Conservation (phyloP, 805 yeast species). For the Sugiyamaella chiloensis region DNA sequence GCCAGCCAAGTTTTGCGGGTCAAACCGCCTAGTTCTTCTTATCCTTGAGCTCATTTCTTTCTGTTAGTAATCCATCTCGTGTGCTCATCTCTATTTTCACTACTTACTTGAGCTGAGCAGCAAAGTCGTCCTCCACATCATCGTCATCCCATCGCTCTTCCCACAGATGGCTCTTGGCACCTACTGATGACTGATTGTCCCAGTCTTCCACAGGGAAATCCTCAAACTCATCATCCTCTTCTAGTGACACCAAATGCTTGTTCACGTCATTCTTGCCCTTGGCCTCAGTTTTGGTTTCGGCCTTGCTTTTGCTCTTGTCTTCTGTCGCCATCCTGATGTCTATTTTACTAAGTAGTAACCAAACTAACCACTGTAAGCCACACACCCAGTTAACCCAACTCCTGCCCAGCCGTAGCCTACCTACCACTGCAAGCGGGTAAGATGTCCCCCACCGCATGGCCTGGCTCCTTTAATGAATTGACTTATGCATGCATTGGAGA, state of each 20-base stretch:
- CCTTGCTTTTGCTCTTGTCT: constrained; percentile 1
- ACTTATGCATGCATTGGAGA: not conserved
- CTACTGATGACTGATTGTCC: constrained; percentile 50
- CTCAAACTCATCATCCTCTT: constrained; percentile 96
- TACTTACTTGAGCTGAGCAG: constrained; percentile 58
- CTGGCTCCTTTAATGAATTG: not conserved
- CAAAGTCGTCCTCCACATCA: constrained; percentile 86
- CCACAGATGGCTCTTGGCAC: constrained; percentile 66
- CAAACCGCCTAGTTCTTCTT: not conserved
- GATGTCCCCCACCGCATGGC: not conserved
- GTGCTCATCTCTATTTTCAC: no score
- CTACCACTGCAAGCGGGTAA: constrained; percentile 8
- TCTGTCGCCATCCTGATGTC: not conserved
- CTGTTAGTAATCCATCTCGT: no score
- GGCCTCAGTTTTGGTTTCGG: constrained; percentile 6
- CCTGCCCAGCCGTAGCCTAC: no score
- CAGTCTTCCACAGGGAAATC: constrained; percentile 93
- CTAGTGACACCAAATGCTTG: constrained; percentile 62
- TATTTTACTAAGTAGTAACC: no score
- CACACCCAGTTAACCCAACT: no score
- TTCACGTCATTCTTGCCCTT: constrained; percentile 4
- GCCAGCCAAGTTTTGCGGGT: no score
- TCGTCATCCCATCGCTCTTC: constrained; percentile 96
- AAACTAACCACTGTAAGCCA: no score
- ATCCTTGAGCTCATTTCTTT: constrained; percentile 21